Conservation (phyloP, 164 flowering plant species). For the Macadamia tetraphylla region DNA sequence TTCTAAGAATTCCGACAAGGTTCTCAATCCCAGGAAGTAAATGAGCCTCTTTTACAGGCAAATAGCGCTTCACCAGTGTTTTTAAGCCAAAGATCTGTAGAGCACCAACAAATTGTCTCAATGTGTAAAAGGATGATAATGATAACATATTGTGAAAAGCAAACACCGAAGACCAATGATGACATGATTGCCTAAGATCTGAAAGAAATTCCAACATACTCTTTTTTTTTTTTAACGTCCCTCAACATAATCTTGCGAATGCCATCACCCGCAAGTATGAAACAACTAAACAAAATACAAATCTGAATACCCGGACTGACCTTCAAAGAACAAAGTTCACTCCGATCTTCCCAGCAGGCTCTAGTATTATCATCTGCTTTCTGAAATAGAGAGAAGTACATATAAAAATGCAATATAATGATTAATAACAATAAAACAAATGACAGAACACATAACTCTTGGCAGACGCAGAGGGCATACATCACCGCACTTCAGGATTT, state of each 20-base stretch:
- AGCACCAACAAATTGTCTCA: constrained; percentile 1
- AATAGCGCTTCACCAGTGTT: constrained; percentile 85
- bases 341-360: constrained; percentile 68
- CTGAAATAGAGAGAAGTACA: constrained; percentile 30
- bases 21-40: constrained; percentile 72
- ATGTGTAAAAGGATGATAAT: not conserved
- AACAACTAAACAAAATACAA: constrained; percentile 11
- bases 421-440: constrained; percentile 1
- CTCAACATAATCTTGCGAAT: constrained; percentile 1
- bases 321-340: constrained; percentile 85
- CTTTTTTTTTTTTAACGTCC: not conserved
- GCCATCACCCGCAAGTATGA: not conserved
- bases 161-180: not conserved
- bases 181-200: constrained; percentile 1
- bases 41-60: constrained; percentile 89
- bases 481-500: constrained; percentile 47
- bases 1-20: constrained; percentile 55
- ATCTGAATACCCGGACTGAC: constrained; percentile 31
- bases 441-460: not conserved
- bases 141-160: not conserved
- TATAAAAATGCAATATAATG: constrained; percentile 1
- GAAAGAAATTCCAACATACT: not conserved
- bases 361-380: constrained; percentile 33
- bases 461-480: constrained; percentile 36
- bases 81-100: constrained; percentile 78